phyloP scores from a whole-genome alignment of 208 protist species.

The Wallacemonas collosoma region DNA sequence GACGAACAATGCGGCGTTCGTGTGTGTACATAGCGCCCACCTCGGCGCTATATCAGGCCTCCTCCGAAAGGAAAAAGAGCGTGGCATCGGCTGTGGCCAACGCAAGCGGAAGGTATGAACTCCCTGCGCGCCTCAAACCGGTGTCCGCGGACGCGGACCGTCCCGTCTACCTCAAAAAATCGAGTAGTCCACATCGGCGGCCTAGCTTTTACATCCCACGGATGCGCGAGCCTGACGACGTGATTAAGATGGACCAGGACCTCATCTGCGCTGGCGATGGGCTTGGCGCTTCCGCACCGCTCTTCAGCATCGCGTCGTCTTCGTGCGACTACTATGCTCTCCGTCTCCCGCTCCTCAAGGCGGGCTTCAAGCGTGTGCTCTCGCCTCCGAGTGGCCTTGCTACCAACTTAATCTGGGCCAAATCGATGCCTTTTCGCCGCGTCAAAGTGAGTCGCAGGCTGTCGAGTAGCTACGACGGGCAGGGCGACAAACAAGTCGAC shows the following conservation, averaged over 20 bases:
- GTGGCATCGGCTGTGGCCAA: too few relatives aligned
- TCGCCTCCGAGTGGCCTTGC: constrained; percentile 24
- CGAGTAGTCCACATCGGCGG: constrained; percentile 57
- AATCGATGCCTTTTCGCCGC: constrained; percentile 53
- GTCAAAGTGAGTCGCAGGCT: neutral
- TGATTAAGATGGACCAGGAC: constrained; percentile 3
- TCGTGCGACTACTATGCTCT: constrained; percentile 96
- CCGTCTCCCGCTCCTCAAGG: constrained; percentile 89
- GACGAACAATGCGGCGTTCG: too few relatives aligned
- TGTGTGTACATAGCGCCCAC: too few relatives aligned
- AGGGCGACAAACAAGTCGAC: neutral
- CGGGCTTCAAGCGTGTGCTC: constrained; percentile 67
- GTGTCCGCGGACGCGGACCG: constrained; percentile 21
- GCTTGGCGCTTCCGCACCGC: constrained; percentile 61
- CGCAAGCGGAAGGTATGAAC: neutral
- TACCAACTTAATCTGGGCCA: constrained; percentile 77
- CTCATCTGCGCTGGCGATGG: constrained; percentile 19
- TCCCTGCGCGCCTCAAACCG: neutral
- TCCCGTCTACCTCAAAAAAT: constrained; percentile 75
- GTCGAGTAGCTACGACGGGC: neutral
- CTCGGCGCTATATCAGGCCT: too few relatives aligned
- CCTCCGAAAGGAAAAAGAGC: too few relatives aligned
- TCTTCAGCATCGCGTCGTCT: constrained; percentile 77
- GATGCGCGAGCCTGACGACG: constrained; percentile 48
- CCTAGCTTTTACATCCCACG: constrained; percentile 79